Evolutionary conservation across 2,329 filamentous ascomycete genomes (phyloP).

Genomic region (Trichophyton simii): DNA sequence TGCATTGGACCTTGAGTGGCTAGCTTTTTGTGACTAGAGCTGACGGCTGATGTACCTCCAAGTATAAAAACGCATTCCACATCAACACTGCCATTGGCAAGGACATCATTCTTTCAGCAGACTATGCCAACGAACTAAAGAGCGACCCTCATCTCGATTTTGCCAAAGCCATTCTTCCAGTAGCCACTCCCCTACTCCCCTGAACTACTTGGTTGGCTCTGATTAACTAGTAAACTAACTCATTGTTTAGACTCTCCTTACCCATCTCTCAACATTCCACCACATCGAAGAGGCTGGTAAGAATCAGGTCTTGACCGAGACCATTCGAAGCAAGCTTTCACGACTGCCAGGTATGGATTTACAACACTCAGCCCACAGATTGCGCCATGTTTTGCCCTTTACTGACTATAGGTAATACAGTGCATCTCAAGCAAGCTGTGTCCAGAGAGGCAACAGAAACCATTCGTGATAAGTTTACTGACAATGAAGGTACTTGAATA

Average conservation of each 20-base stretch:
- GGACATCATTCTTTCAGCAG: conserved; percentile 14
- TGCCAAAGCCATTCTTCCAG: conserved; percentile 4
- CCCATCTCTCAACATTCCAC: conserved; percentile 7
- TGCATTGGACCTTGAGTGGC: background rate
- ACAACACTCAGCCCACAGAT: background rate
- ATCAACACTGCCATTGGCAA: conserved; percentile 15
- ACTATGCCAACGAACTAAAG: conserved; percentile 18
- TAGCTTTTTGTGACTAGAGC: background rate
- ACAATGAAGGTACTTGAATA: conserved; percentile 8
- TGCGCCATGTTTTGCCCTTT: background rate
- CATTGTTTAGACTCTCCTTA: conserved; percentile 10
- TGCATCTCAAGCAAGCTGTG: conserved; percentile 11
- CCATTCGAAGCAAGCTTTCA: conserved; percentile 17
- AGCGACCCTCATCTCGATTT: conserved; percentile 15
- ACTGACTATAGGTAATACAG: background rate
- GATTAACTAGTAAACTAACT: background rate
- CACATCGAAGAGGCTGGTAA: conserved; percentile 8
- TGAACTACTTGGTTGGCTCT: background rate
- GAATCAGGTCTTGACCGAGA: conserved; percentile 14
- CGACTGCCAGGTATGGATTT: conserved; percentile 14
- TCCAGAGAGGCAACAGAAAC: conserved; percentile 7
- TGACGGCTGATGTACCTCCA: background rate
- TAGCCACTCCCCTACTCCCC: background rate
- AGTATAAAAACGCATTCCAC: conserved; percentile 9
- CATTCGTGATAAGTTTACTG: conserved; percentile 10